A percentile compares a stretch with the other conserved stretches of the same genome.
Conservation (phyloP, 164 flowering plant species). For the Cinnamomum chago region DNA sequence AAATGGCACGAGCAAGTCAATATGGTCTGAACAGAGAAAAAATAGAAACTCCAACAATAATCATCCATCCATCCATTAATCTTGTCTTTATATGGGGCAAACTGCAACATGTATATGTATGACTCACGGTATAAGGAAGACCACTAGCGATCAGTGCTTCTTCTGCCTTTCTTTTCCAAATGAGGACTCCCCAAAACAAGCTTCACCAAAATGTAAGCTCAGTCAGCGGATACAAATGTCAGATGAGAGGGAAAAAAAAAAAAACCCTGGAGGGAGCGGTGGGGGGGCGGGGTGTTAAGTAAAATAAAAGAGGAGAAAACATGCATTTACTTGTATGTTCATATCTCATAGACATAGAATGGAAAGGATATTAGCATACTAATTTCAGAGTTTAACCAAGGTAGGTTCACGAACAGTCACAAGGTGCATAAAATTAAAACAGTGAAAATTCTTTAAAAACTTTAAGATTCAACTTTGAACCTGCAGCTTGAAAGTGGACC, state of each 20-base stretch:
- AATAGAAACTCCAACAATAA: background rate
- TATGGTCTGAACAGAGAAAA: constrained; percentile 10
- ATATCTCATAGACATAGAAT: background rate
- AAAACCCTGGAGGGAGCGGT: too few relatives aligned
- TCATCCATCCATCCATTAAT: background rate
- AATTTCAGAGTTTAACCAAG: background rate
- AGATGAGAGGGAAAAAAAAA: too few relatives aligned
- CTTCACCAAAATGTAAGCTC: constrained; percentile 30
- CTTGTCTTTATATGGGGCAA: background rate
- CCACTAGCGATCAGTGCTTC: constrained; percentile 91
- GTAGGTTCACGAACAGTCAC: background rate
- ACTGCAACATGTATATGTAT: background rate
- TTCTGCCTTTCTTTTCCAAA: constrained; percentile 97
- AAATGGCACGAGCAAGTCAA: constrained; percentile 8
- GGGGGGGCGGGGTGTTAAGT: too few relatives aligned
- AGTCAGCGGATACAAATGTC: background rate
- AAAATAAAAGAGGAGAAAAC: background rate
- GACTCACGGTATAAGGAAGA: constrained; percentile 82
- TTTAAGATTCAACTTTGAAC: background rate
- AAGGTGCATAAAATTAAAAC: too few relatives aligned
- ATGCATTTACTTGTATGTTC: background rate
- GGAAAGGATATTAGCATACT: background rate
- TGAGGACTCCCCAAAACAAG: constrained; percentile 96
- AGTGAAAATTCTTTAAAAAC: background rate
- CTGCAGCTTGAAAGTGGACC: background rate